A percentile compares a stretch with the other conserved stretches of the same genome.
Evolutionary conservation across 495 filamentous ascomycete species (phyloP).

Genomic region (Penicillium roqueforti): DNA sequence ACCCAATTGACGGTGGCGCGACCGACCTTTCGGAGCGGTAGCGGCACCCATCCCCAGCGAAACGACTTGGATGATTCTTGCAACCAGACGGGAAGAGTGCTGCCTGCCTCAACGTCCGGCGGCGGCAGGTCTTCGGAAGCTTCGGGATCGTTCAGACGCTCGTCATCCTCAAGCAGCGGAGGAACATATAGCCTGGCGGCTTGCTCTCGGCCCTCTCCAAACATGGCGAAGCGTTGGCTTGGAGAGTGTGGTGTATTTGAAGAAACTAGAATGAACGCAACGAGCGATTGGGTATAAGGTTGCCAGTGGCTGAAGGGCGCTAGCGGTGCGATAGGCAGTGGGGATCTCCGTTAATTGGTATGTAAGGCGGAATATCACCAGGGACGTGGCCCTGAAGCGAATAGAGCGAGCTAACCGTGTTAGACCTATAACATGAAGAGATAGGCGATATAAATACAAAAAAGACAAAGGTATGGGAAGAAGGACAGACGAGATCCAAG

Average conservation of each 20-base stretch:
- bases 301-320: slow-evolving; percentile 19
- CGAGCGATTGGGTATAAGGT: slow-evolving; percentile 10
- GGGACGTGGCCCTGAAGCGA: slow-evolving; percentile 8
- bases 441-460: slow-evolving; percentile 3
- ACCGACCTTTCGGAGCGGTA: slow-evolving; percentile 46
- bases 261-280: slow-evolving; percentile 11
- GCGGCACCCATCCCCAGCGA: slow-evolving; percentile 50
- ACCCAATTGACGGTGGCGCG: slow-evolving; percentile 57
- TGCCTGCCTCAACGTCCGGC: slow-evolving; percentile 36
- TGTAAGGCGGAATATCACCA: slow-evolving; percentile 15
- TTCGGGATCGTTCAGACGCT: slow-evolving; percentile 38
- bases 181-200: slow-evolving; percentile 33
- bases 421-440: background rate
- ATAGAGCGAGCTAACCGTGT: background rate
- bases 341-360: slow-evolving; percentile 21
- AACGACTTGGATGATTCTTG: slow-evolving; percentile 52
- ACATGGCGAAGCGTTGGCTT: slow-evolving; percentile 22
- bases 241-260: slow-evolving; percentile 3
- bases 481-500: slow-evolving; percentile 9
- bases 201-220: slow-evolving; percentile 36
- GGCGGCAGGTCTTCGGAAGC: slow-evolving; percentile 36
- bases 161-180: slow-evolving; percentile 36
- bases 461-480: slow-evolving; percentile 8
- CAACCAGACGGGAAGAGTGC: slow-evolving; percentile 47
- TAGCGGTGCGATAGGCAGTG: slow-evolving; percentile 15